Evolutionary conservation across 306 rosid genomes (phyloP).

Genomic region (Gastrolobium bilobum): DNA sequence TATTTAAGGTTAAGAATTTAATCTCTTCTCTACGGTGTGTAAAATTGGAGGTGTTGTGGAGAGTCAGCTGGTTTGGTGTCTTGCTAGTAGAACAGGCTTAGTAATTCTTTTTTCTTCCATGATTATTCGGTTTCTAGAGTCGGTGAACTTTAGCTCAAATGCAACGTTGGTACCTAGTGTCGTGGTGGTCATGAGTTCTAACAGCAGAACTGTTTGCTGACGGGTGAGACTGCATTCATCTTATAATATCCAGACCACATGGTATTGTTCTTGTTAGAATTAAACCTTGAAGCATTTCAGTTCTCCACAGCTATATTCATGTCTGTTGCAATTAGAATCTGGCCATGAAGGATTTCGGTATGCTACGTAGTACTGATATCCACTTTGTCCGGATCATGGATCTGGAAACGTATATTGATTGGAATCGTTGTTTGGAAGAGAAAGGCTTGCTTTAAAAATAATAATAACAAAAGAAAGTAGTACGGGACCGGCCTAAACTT

Average conservation of each 20-base stretch:
- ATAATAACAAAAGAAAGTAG: too few relatives aligned
- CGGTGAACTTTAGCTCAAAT: background rate
- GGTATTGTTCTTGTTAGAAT: background rate
- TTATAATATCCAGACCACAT: background rate
- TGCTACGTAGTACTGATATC: background rate
- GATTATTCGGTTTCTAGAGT: background rate
- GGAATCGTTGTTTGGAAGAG: background rate
- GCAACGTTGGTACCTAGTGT: background rate
- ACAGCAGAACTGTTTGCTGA: background rate
- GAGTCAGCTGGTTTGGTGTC: background rate
- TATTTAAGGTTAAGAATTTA: background rate
- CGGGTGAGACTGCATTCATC: background rate
- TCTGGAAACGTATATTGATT: background rate
- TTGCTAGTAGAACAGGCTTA: background rate
- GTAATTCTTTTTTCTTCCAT: background rate
- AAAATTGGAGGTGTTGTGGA: background rate
- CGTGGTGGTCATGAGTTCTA: background rate
- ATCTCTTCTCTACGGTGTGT: background rate
- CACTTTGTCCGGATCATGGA: background rate
- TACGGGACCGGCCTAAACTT: background rate
- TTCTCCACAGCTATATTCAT: background rate
- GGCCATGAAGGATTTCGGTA: background rate
- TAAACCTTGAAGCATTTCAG: background rate
- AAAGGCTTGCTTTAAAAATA: too few relatives aligned
- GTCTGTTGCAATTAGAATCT: background rate